Percentiles rank a stretch among this genome's conserved stretches.
phyloP scores from a whole-genome alignment of 2,329 filamentous ascomycete genomes.

The Claviceps digitariae region DNA sequence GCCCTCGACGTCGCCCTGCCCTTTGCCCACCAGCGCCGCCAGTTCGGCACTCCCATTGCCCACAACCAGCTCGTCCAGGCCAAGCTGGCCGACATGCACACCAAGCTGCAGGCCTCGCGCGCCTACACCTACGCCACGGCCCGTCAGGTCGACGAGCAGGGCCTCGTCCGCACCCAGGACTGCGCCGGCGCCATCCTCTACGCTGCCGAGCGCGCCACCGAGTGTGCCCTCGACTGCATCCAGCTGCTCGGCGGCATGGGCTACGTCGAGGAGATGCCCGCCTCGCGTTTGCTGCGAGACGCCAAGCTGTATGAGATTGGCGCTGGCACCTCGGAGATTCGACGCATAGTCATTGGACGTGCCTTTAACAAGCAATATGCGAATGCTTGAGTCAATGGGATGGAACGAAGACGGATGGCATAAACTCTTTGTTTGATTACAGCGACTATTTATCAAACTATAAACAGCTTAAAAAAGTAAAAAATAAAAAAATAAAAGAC shows the following conservation, averaged over 20 bases:
- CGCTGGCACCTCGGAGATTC: conserved; percentile 86
- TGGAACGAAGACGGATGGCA: no score
- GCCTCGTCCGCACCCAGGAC: conserved; percentile 68
- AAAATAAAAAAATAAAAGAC: no score
- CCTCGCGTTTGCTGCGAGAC: conserved; percentile 67
- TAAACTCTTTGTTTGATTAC: no score
- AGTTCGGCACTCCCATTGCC: conserved; percentile 77
- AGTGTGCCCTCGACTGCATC: conserved; percentile 75
- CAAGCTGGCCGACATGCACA: conserved; percentile 94
- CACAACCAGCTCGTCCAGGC: conserved; percentile 90
- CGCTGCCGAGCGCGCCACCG: conserved; percentile 79
- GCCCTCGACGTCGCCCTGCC: conserved; percentile 74
- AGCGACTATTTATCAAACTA: no score
- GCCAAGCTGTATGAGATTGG: conserved; percentile 88
- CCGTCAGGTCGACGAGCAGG: conserved; percentile 61
- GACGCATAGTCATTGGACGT: conserved; percentile 86
- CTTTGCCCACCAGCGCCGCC: conserved; percentile 76
- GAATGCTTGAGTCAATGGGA: not conserved
- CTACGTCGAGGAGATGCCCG: conserved; percentile 90
- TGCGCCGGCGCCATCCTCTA: conserved; percentile 91
- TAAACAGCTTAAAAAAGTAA: no score
- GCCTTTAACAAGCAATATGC: conserved; percentile 81
- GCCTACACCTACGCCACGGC: conserved; percentile 83
- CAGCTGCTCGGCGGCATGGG: conserved; percentile 92
- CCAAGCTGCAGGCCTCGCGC: conserved; percentile 70